phyloP scores from a whole-genome alignment of 2,329 filamentous ascomycete species.

The Talaromyces sp. region DNA sequence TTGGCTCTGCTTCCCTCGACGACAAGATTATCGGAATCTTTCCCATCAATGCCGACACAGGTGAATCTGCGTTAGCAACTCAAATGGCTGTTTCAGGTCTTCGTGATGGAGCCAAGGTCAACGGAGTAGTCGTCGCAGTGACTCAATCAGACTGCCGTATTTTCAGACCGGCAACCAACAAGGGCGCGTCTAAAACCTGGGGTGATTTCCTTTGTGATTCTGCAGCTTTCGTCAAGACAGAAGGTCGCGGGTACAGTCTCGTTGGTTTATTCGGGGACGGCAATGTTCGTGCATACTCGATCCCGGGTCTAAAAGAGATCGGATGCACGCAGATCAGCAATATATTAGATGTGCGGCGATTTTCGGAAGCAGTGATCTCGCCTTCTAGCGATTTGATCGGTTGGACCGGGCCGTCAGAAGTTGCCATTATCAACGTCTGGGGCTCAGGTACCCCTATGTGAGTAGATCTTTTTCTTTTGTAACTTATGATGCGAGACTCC shows the following conservation, averaged over 20 bases:
- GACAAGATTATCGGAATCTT: conserved; percentile 70
- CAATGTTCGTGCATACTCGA: conserved; percentile 71
- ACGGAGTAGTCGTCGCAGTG: conserved; percentile 77
- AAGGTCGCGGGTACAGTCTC: conserved; percentile 71
- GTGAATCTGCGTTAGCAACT: conserved; percentile 70
- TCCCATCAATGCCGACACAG: conserved; percentile 75
- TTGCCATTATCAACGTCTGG: conserved; percentile 80
- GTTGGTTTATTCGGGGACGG: conserved; percentile 83
- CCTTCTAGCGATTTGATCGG: conserved; percentile 76
- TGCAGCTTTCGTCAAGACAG: conserved; percentile 70
- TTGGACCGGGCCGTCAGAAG: conserved; percentile 83
- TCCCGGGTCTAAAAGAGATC: conserved; percentile 86
- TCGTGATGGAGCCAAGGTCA: conserved; percentile 67
- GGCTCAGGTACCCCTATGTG: conserved; percentile 65
- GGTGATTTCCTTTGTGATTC: conserved; percentile 79
- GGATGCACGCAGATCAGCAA: conserved; percentile 60
- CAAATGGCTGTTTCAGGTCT: conserved; percentile 72
- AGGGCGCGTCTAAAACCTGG: conserved; percentile 89
- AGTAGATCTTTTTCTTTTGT: conserved; percentile 29
- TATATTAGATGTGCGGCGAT: conserved; percentile 70
- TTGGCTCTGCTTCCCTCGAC: conserved; percentile 64
- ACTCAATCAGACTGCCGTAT: conserved; percentile 72
- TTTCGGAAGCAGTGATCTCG: conserved; percentile 66
- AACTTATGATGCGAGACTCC: neutral
- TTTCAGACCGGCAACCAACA: conserved; percentile 77